Evolutionary conservation across 2,329 filamentous ascomycete species (phyloP).

Genomic region (Chrysoporthe cubensis): DNA sequence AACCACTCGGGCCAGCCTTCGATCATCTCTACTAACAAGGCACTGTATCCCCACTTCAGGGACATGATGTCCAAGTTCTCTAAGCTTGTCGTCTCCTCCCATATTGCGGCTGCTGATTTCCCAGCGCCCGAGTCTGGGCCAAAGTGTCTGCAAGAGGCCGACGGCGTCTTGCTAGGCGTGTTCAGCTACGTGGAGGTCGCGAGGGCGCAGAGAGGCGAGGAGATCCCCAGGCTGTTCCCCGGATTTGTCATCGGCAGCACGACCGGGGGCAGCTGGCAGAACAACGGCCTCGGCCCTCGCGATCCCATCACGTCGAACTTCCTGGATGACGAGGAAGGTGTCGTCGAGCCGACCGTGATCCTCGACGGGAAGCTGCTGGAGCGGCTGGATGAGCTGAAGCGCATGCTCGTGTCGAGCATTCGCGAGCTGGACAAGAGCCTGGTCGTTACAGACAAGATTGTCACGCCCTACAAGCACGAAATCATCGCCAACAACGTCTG

Average conservation of each 20-base stretch:
- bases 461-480: slow-evolving; percentile 78
- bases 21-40: slow-evolving; percentile 99
- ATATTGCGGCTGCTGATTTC: slow-evolving; percentile 96
- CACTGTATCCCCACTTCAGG: slow-evolving; percentile 92
- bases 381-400: slow-evolving; percentile 82
- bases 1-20: slow-evolving; percentile 98
- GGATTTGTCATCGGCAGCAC: slow-evolving; percentile 89
- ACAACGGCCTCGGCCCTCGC: slow-evolving; percentile 65
- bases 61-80: slow-evolving; percentile 99
- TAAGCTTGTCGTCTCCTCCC: slow-evolving; percentile 96
- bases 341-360: slow-evolving; percentile 70
- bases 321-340: slow-evolving; percentile 78
- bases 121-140: slow-evolving; percentile 90
- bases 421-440: slow-evolving; percentile 87
- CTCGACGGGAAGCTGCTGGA: slow-evolving; percentile 81
- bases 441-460: slow-evolving; percentile 75
- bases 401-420: slow-evolving; percentile 82
- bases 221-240: slow-evolving; percentile 89
- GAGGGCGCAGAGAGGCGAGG: slow-evolving; percentile 87
- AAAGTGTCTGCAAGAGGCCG: slow-evolving; percentile 96
- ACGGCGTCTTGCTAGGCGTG: slow-evolving; percentile 90
- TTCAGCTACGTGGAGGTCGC: slow-evolving; percentile 97
- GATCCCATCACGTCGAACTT: slow-evolving; percentile 82
- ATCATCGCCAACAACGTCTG: slow-evolving; percentile 83
- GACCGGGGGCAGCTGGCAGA: slow-evolving; percentile 86